Evolutionary conservation across 768 basidiomycete genomes (phyloP), one percentile per base, ranked within the genome.

Genomic region (Panus rudis): DNA sequence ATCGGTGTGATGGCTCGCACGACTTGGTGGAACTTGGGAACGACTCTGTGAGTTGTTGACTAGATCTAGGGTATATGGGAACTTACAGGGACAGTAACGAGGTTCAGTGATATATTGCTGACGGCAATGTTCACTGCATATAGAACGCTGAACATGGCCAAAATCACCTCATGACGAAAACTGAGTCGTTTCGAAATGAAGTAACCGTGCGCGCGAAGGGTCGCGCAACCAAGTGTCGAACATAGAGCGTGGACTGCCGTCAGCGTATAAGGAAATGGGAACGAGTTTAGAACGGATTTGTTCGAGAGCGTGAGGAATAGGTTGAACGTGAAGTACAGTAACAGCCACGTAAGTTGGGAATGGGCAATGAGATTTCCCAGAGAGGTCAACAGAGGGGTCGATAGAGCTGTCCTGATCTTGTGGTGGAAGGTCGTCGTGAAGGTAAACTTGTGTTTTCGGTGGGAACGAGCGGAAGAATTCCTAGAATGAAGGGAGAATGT

Each of bases 111-210:
- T 23, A 92, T 68, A 62, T 99, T 99, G 67, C 91, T 93, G 37
- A 97, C 84, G 31, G 85, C 83, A 52, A 98, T 94, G 58, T 99
- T 99, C 60, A 94, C 65, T 4, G 93, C 87, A 62, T 96, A 99
- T 2, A 99, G 71, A 16, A 82, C 66, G 52, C 92, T 94, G 66
- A 98, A 99, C 2, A 80, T 75, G 20, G 81, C 59, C 12, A 99
- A 70, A 11, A 83, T 75, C 17, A 78, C 43, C 43, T 75, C 76
- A 58, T 88, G 73, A 19, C 65, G 54, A 13, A 60, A 52, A 7
- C 66, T 69, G 14, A 86, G 62, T 21, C 69, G 66, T 23, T 78
- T 73, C 13, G 82, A 81, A 0, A 65, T 67, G 57, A 81, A 89
- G 16, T 69, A 50, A 1, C 79, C 78, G 28, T 68, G 62, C 16